These are phyloP conservation scores for Neopestalotiopsis sp. DNA, from an alignment of 2,329 filamentous ascomycete genomes.

Conservation along the genomic window DNA sequence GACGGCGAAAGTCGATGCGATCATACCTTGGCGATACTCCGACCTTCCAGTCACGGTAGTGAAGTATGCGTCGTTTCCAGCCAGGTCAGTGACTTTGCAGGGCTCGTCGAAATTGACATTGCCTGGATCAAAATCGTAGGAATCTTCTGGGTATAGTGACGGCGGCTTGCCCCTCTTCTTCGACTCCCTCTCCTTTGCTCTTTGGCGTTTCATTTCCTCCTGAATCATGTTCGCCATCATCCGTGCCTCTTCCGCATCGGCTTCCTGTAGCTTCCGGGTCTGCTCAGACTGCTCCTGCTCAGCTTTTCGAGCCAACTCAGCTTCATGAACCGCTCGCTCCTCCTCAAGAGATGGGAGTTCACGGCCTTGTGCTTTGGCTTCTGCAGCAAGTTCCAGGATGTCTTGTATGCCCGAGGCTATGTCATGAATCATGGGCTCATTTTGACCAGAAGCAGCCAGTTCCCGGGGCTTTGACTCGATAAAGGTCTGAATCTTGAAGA, in stretches of 20 bases:
- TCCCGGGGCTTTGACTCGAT: conserved; percentile 63
- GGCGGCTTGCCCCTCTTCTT: conserved; percentile 64
- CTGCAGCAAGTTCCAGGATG: conserved; percentile 85
- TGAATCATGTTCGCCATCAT: conserved; percentile 74
- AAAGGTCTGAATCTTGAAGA: conserved; percentile 71
- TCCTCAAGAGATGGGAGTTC: conserved; percentile 87
- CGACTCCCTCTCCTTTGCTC: conserved; percentile 67
- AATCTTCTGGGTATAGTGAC: conserved; percentile 42
- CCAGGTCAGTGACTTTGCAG: conserved; percentile 66
- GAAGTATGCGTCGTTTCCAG: conserved; percentile 71
- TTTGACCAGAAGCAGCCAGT: conserved; percentile 57
- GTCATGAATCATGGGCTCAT: conserved; percentile 64
- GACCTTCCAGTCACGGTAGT: conserved; percentile 74
- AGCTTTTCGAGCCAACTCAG: conserved; percentile 67
- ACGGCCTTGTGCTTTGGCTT: conserved; percentile 74
- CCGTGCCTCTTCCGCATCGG: conserved; percentile 71
- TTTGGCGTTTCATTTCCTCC: conserved; percentile 73
- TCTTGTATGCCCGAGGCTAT: conserved; percentile 74
- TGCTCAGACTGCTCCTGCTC: conserved; percentile 60
- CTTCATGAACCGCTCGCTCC: conserved; percentile 84
- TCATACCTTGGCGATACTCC: conserved; percentile 67
- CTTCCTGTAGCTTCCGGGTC: conserved; percentile 58
- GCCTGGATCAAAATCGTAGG: conserved; percentile 36
- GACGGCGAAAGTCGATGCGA: conserved; percentile 75
- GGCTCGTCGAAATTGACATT: conserved; percentile 70